A percentile compares a stretch with the other conserved stretches of the same genome.
phyloP scores from a whole-genome alignment of 2,329 filamentous ascomycete species.

The Torrubiella hemipterigena region DNA sequence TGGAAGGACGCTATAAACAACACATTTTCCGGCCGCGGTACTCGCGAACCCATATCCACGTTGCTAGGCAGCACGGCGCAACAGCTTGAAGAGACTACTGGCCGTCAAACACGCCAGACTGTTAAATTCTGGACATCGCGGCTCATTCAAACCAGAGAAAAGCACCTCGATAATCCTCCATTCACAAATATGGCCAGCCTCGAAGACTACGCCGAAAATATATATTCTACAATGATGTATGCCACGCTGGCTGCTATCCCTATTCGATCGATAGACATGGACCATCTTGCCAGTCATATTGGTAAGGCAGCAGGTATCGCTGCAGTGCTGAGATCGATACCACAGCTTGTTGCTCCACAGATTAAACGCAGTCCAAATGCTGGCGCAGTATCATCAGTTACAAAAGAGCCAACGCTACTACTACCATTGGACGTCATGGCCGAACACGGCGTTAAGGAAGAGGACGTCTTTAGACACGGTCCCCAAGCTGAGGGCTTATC shows the following conservation, averaged over 20 bases:
- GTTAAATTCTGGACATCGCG: constrained; percentile 65
- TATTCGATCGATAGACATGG: constrained; percentile 69
- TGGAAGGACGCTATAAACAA: constrained; percentile 79
- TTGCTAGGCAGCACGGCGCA: constrained; percentile 64
- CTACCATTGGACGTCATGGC: constrained; percentile 87
- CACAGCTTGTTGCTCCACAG: constrained; percentile 67
- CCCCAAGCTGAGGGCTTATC: constrained; percentile 67
- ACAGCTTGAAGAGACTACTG: constrained; percentile 38
- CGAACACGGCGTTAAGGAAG: constrained; percentile 66
- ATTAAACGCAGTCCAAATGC: constrained; percentile 31
- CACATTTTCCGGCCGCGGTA: constrained; percentile 65
- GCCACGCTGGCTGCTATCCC: constrained; percentile 70
- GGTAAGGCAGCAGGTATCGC: constrained; percentile 88
- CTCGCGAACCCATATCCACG: constrained; percentile 83
- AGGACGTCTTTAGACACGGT: constrained; percentile 76
- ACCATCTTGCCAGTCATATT: constrained; percentile 89
- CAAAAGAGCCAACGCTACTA: constrained; percentile 46
- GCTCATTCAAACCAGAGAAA: constrained; percentile 70
- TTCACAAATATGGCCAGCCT: constrained; percentile 62
- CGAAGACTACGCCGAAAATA: constrained; percentile 87
- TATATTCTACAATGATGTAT: constrained; percentile 88
- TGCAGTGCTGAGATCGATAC: constrained; percentile 75
- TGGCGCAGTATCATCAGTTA: constrained; percentile 23
- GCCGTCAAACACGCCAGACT: constrained; percentile 30
- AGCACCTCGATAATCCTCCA: constrained; percentile 71